Conservation (phyloP, 495 filamentous ascomycete genomes). For the Aspergillus sparsus region DNA sequence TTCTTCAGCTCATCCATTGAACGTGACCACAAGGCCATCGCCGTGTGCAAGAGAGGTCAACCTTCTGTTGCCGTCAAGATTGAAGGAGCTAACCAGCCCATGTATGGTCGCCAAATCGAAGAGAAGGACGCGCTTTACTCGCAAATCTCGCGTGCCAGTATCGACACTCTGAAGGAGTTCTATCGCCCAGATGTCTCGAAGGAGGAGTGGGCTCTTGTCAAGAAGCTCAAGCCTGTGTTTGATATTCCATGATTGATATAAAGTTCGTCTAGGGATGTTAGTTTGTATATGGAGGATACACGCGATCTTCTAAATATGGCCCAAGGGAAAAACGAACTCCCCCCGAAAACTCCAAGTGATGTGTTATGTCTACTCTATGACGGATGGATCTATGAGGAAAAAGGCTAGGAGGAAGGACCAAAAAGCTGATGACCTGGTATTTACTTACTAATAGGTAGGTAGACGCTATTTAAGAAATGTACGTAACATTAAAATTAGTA, state of each 20-base stretch:
- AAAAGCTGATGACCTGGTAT: no score
- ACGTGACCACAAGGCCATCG: conserved; percentile 94
- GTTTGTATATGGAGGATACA: conserved; percentile 22
- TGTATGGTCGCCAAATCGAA: conserved; percentile 94
- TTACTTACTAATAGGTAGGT: conserved; percentile 22
- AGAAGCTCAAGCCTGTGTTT: conserved; percentile 92
- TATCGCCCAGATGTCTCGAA: conserved; percentile 87
- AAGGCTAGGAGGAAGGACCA: no score
- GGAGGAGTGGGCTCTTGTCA: conserved; percentile 90
- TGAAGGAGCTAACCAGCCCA: conserved; percentile 90
- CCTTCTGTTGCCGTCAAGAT: conserved; percentile 98
- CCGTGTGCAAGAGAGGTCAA: conserved; percentile 89
- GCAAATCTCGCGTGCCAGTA: conserved; percentile 79
- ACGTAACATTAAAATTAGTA: conserved; percentile 38
- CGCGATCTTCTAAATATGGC: conserved; percentile 24
- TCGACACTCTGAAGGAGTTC: conserved; percentile 95
- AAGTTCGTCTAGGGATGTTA: no score
- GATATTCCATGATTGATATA: conserved; percentile 67
- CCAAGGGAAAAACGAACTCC: no score
- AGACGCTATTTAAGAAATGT: conserved; percentile 29
- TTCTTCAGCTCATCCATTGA: conserved; percentile 81
- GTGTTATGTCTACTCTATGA: no score
- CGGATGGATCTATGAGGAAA: no score
- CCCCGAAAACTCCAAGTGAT: no score
- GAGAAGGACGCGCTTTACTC: conserved; percentile 90